Base-by-base conservation (phyloP, 2,329 filamentous ascomycete genomes). In the Beauveria medogensis region DNA sequence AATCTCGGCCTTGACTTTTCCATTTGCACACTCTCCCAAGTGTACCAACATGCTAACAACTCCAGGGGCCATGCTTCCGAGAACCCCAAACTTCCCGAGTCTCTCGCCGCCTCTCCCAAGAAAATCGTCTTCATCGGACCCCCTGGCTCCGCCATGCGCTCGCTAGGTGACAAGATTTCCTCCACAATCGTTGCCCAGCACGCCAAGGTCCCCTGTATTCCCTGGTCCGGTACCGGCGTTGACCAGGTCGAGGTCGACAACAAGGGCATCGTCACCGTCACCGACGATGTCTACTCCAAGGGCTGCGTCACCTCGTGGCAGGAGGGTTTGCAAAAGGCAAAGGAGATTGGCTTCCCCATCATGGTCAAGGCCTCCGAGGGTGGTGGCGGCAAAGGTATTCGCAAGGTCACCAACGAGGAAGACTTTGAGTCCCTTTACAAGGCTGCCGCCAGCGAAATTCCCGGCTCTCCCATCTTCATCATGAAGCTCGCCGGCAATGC, bases 341-440 rank as follows among this genome's bases (percentile, higher is more conserved):
- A 84, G 73, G 83, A 91, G 71, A 99, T 99, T 74, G 94, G 94
- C 67, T 99, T 99, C 80, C 94, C 94, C 18, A 90, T 99, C 80
- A 99, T 99, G 94, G 91, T 99, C 75, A 99, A 99, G 82, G 94
- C 94, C n/a, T 97, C 94, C 3, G 94, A 99, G 80, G 94, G 94
- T 78, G 94, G 94, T 79, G 94, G 94, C 79, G 94, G 94, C 73
- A 99, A 99, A 82, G 94, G 94, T 83, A 99, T 99, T 73, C 91
- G 95, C 73, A 97, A 97, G 79, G 94, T 94, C 67, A 82, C 91
- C 64, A 81, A 81, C 64, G 92, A 96, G 73, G 88, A 93, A 47
- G 87, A 89, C 65, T 99, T 99, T 70, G 82, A 89, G 72, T 81
- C 82, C 67, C 81, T 97, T 51, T 99, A 97, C 83, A 94, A 95